Evolutionary conservation across 2,329 filamentous ascomycete species (phyloP).

Genomic region (Cordyceps farinosa): DNA sequence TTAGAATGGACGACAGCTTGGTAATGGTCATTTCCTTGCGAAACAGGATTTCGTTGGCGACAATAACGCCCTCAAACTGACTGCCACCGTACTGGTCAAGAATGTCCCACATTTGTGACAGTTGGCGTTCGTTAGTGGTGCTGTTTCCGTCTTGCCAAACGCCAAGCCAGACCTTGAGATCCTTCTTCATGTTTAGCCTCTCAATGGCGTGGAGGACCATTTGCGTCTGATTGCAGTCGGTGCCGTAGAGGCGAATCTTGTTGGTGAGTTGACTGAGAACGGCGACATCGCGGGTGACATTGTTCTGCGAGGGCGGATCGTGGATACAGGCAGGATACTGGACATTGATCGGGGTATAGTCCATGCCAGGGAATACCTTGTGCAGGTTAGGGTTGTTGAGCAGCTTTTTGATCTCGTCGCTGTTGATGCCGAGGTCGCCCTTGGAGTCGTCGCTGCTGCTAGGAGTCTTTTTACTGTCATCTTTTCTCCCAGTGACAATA

Average conservation of each 20-base stretch:
- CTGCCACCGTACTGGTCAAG: conserved; percentile 63
- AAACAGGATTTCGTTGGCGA: conserved; percentile 76
- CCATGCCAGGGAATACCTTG: conserved; percentile 92
- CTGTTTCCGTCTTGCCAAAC: conserved; percentile 85
- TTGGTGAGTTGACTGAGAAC: conserved; percentile 88
- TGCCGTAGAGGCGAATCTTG: conserved; percentile 84
- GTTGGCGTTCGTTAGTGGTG: conserved; percentile 79
- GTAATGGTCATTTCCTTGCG: conserved; percentile 68
- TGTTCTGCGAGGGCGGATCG: conserved; percentile 84
- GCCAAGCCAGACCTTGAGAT: conserved; percentile 87
- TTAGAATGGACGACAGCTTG: conserved; percentile 61
- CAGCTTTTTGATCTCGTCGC: conserved; percentile 72
- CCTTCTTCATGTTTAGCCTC: conserved; percentile 63
- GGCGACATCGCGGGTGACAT: conserved; percentile 86
- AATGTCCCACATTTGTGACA: conserved; percentile 79
- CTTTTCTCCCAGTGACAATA: conserved; percentile 56
- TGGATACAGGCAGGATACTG: conserved; percentile 82
- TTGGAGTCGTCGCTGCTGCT: conserved; percentile 25
- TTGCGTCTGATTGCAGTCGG: conserved; percentile 95
- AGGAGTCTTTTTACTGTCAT: conserved; percentile 23
- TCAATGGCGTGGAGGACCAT: conserved; percentile 85
- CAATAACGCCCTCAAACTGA: conserved; percentile 78
- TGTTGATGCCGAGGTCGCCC: conserved; percentile 67
- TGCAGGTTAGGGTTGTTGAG: conserved; percentile 79
- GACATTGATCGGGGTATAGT: conserved; percentile 88